These are phyloP conservation scores for Zoysia pacifica DNA, from an alignment of 176 grass and related monocot species.

Conservation along the genomic window DNA sequence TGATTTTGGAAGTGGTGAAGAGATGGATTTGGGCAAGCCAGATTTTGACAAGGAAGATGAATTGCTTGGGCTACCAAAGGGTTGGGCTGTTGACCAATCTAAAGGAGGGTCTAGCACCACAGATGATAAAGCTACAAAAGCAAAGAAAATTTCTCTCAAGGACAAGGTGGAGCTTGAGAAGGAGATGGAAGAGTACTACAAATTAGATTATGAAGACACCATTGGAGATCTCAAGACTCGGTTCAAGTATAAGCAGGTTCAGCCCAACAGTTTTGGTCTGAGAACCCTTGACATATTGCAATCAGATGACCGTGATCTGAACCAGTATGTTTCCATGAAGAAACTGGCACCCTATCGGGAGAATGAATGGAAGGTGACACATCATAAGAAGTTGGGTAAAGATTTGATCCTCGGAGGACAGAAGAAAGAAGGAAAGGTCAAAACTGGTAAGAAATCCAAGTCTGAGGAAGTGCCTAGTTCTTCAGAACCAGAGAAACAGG, in stretches of 20 bases:
- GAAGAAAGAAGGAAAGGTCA: slow-evolving; percentile 47
- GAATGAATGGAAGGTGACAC: slow-evolving; percentile 79
- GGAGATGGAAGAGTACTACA: slow-evolving; percentile 95
- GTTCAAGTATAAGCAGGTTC: slow-evolving; percentile 79
- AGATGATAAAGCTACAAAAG: slow-evolving; percentile 41
- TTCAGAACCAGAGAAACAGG: slow-evolving; percentile 43
- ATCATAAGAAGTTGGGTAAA: slow-evolving; percentile 69
- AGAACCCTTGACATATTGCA: slow-evolving; percentile 57
- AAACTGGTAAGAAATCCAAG: slow-evolving; percentile 49
- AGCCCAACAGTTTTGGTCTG: slow-evolving; percentile 69
- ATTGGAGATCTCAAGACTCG: slow-evolving; percentile 95
- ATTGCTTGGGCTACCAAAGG: slow-evolving; percentile 66
- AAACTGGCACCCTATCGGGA: slow-evolving; percentile 85
- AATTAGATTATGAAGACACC: slow-evolving; percentile 87
- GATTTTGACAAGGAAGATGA: slow-evolving; percentile 93
- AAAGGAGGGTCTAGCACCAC: slow-evolving; percentile 44
- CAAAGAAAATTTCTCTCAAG: slow-evolving; percentile 64
- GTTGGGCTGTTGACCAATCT: slow-evolving; percentile 46
- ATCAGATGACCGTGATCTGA: slow-evolving; percentile 73
- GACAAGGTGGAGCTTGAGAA: slow-evolving; percentile 93
- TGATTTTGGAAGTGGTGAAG: slow-evolving; percentile 60
- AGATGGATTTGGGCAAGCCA: slow-evolving; percentile 66
- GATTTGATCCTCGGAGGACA: slow-evolving; percentile 64
- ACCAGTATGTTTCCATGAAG: slow-evolving; percentile 94
- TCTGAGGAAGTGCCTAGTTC: slow-evolving; percentile 38